Conservation (phyloP, 140 eudicot genomes). For the Bidens hawaiensis region DNA sequence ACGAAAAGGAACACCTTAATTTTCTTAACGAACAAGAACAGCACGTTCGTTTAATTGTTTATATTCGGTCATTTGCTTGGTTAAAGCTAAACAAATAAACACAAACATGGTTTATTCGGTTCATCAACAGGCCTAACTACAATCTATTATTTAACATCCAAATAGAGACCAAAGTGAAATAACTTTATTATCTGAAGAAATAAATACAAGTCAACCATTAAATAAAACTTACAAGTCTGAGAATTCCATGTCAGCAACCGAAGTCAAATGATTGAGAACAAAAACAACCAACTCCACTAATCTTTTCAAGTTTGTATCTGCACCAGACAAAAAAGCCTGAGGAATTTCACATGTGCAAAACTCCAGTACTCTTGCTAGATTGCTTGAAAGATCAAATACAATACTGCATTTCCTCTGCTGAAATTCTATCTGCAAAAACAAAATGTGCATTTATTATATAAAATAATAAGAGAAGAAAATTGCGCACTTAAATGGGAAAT, state of each 20-base stretch:
- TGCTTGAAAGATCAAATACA: slow-evolving; percentile 90
- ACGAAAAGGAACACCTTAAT: too few relatives aligned
- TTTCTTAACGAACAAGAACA: too few relatives aligned
- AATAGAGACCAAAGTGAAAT: not conserved
- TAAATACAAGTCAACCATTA: not conserved
- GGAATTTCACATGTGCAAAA: slow-evolving; percentile 86
- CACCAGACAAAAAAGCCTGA: slow-evolving; percentile 79
- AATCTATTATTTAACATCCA: too few relatives aligned
- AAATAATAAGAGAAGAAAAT: not conserved
- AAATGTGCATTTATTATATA: slow-evolving; percentile 5
- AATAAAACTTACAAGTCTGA: slow-evolving; percentile 66
- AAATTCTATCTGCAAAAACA: slow-evolving; percentile 69
- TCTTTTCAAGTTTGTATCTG: slow-evolving; percentile 84
- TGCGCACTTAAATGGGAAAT: not conserved
- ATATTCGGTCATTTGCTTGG: too few relatives aligned
- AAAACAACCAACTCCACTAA: slow-evolving; percentile 83
- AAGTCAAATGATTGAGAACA: slow-evolving; percentile 73
- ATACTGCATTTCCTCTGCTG: slow-evolving; percentile 88
- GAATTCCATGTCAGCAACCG: slow-evolving; percentile 74
- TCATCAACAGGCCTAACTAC: too few relatives aligned
- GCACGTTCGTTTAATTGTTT: too few relatives aligned
- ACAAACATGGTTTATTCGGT: too few relatives aligned
- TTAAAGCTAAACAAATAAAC: too few relatives aligned
- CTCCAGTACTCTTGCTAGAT: slow-evolving; percentile 90
- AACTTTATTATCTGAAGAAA: not conserved